Conservation (phyloP, 345 rosid genomes). For the Eucalyptus leucophloia region DNA sequence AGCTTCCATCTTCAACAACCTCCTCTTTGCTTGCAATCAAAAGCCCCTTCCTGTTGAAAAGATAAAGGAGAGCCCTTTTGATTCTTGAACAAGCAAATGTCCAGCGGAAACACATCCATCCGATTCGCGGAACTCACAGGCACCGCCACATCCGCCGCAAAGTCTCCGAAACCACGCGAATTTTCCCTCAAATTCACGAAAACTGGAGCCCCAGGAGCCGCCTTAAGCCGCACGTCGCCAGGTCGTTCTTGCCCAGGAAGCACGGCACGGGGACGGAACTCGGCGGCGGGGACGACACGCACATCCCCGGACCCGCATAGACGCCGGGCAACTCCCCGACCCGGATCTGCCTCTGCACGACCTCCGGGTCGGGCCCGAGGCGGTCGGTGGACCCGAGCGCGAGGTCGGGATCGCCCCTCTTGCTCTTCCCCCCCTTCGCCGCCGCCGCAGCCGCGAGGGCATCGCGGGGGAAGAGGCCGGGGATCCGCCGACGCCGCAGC, state of each 20-base stretch:
- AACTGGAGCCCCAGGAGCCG: not conserved
- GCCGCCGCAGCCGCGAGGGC: not conserved
- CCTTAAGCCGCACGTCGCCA: not conserved
- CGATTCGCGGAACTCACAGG: not conserved
- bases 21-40: not conserved
- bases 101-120: not conserved
- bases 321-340: conserved; percentile 1
- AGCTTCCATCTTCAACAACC: not conserved
- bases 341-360: conserved; percentile 19
- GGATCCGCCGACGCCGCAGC: too few species aligned
- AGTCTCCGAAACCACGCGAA: not conserved
- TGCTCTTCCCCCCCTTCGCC: not conserved
- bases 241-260: conserved; percentile 15
- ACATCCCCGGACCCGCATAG: conserved; percentile 17
- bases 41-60: conserved; percentile 18
- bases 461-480: not conserved
- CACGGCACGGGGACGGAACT: conserved; percentile 50
- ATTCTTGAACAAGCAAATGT: not conserved
- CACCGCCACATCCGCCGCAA: not conserved
- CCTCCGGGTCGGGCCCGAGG: conserved; percentile 40
- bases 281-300: conserved; percentile 42
- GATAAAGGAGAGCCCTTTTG: conserved; percentile 5
- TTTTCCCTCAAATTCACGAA: not conserved
- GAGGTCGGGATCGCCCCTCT: conserved; percentile 7
- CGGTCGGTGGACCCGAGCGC: conserved; percentile 28